phyloP scores from a whole-genome alignment of 805 yeast genomes.

The Lipomyces spencermartinsiae region DNA sequence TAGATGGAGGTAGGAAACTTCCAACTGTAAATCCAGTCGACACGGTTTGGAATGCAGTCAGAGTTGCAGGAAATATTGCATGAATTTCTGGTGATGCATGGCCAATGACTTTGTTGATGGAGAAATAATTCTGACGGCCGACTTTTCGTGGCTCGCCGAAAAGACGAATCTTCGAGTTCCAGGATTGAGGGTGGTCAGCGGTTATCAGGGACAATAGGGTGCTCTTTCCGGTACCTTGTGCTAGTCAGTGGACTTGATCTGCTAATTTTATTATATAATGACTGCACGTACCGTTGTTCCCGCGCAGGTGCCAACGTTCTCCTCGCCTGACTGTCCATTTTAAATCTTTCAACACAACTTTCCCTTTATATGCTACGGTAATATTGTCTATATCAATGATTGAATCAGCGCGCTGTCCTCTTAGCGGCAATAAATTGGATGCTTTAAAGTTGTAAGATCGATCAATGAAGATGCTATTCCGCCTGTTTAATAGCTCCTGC shows the following conservation, averaged over 20 bases:
- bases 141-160: conserved; percentile 72
- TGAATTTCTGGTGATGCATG: conserved; percentile 92
- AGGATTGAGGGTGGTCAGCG: conserved; percentile 96
- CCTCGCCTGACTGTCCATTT: conserved; percentile 72
- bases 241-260: not conserved
- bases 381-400: conserved; percentile 65
- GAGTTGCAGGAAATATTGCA: conserved; percentile 70
- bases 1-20: conserved; percentile 59
- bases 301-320: conserved; percentile 86
- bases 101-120: conserved; percentile 79
- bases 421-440: conserved; percentile 10
- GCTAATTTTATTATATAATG: not conserved
- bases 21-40: conserved; percentile 80
- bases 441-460: conserved; percentile 23
- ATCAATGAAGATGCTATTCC: conserved; percentile 19
- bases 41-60: conserved; percentile 63
- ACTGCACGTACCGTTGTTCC: conserved; percentile 68
- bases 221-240: conserved; percentile 71
- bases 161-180: conserved; percentile 73
- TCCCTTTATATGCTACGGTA: conserved; percentile 68
- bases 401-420: conserved; percentile 21
- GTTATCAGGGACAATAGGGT: conserved; percentile 83
- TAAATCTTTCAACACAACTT: conserved; percentile 63
- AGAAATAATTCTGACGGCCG: conserved; percentile 78
- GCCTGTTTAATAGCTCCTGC: conserved; percentile 27